Conservation (phyloP, 1,139 yeast genomes). For the Maudiozyma humilis region DNA sequence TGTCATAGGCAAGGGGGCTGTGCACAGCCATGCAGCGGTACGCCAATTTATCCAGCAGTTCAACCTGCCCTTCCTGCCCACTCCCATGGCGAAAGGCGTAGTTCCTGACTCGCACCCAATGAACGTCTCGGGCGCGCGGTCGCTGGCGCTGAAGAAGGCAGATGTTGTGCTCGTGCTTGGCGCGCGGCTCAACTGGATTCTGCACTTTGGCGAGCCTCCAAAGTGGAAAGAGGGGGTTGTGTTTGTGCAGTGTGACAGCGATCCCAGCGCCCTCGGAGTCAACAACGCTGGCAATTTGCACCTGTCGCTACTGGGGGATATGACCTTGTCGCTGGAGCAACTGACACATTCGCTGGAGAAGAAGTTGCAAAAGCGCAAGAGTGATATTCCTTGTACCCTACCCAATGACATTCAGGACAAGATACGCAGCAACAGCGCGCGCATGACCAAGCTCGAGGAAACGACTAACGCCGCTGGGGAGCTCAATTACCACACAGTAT, state of each 20-base stretch:
- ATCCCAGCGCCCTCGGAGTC: constrained; percentile 45
- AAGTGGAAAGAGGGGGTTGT: constrained; percentile 39
- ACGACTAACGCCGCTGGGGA: constrained; percentile 9
- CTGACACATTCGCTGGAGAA: constrained; percentile 22
- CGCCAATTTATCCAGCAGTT: constrained; percentile 36
- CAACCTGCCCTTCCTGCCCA: constrained; percentile 49
- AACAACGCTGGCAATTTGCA: constrained; percentile 23
- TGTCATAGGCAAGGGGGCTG: constrained; percentile 58
- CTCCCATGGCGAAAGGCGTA: constrained; percentile 73
- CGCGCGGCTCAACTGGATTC: constrained; percentile 59
- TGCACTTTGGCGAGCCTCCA: constrained; percentile 53
- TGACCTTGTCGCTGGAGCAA: constrained; percentile 36
- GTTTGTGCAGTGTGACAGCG: constrained; percentile 49
- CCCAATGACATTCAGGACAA: constrained; percentile 28
- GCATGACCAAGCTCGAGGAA: constrained; percentile 30
- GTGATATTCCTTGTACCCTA: constrained; percentile 15
- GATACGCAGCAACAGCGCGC: constrained; percentile 34
- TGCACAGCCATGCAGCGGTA: constrained; percentile 36
- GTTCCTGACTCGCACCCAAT: constrained; percentile 40
- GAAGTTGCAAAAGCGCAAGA: constrained; percentile 9
- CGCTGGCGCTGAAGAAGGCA: constrained; percentile 44
- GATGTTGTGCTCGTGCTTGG: constrained; percentile 53
- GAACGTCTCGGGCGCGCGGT: constrained; percentile 53
- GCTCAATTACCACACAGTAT: constrained; percentile 47
- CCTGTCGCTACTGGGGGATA: constrained; percentile 38